Percentiles rank a stretch among this genome's conserved stretches.
These are phyloP conservation scores for Xenosphaeropsis pyriputrescens DNA, from an alignment of 2,329 filamentous ascomycete genomes.

Conservation along the genomic window DNA sequence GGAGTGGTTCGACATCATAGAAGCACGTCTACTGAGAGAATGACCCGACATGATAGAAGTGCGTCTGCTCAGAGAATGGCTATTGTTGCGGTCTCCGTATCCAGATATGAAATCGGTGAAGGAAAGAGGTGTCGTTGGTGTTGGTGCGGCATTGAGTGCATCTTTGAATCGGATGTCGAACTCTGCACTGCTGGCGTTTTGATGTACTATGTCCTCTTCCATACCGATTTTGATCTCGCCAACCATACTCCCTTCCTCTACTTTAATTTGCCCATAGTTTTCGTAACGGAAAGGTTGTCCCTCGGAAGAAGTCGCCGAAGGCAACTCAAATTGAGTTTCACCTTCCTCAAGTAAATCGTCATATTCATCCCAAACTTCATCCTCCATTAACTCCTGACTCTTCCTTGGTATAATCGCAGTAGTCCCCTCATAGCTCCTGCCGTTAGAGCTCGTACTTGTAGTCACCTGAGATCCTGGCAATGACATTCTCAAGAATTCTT, in stretches of 20 bases:
- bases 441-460: constrained; percentile 46
- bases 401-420: constrained; percentile 52
- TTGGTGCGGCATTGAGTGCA: constrained; percentile 26
- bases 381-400: constrained; percentile 52
- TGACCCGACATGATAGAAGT: constrained; percentile 18
- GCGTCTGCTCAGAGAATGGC: constrained; percentile 6
- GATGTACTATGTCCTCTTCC: constrained; percentile 1
- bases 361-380: constrained; percentile 92
- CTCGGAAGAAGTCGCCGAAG: constrained; percentile 39
- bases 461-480: constrained; percentile 48
- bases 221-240: not conserved
- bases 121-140: constrained; percentile 27
- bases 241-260: constrained; percentile 8
- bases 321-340: constrained; percentile 26
- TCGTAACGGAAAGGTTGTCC: constrained; percentile 42
- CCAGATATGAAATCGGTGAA: constrained; percentile 26
- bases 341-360: constrained; percentile 71
- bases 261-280: constrained; percentile 21
- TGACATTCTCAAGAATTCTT: constrained; percentile 63
- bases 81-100: constrained; percentile 23
- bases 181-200: constrained; percentile 26
- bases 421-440: constrained; percentile 40
- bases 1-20: constrained; percentile 9
- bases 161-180: constrained; percentile 36
- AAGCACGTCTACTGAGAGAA: constrained; percentile 15